phyloP scores from a whole-genome alignment of 164 flowering plant species.

The Chimonanthus salicifolius region DNA sequence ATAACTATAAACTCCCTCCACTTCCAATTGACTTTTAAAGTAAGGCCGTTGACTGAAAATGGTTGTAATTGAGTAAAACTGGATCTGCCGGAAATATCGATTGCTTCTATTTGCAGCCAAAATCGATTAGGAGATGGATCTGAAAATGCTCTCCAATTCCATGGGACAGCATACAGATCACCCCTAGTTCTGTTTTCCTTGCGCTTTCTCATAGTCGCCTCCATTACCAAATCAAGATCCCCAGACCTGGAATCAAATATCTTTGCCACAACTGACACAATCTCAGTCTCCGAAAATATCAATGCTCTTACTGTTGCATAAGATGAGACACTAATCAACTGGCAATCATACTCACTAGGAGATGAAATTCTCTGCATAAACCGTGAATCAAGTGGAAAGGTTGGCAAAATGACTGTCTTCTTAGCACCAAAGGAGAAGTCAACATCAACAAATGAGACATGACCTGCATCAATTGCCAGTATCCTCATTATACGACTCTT shows the following conservation, averaged over 20 bases:
- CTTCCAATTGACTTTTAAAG: slow-evolving; percentile 56
- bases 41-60: slow-evolving; percentile 68
- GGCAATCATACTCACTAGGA: slow-evolving; percentile 33
- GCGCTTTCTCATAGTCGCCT: slow-evolving; percentile 51
- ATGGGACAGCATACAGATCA: slow-evolving; percentile 55
- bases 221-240: slow-evolving; percentile 45
- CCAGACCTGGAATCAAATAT: slow-evolving; percentile 67
- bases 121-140: slow-evolving; percentile 79
- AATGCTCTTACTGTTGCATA: slow-evolving; percentile 61
- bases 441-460: slow-evolving; percentile 67
- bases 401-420: slow-evolving; percentile 62
- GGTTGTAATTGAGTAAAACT: slow-evolving; percentile 58
- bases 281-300: slow-evolving; percentile 60
- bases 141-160: slow-evolving; percentile 81
- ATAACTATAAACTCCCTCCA: slow-evolving; percentile 87
- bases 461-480: slow-evolving; percentile 76
- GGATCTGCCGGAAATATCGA: slow-evolving; percentile 50
- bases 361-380: slow-evolving; percentile 44
- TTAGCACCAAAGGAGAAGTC: slow-evolving; percentile 48
- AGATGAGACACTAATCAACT: slow-evolving; percentile 24
- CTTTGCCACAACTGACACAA: slow-evolving; percentile 60
- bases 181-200: slow-evolving; percentile 42
- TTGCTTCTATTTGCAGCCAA: slow-evolving; percentile 81
- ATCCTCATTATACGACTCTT: slow-evolving; percentile 74
- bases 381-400: slow-evolving; percentile 85